Conservation (phyloP, 306 rosid species). For the Cyclanthera cordifolia region DNA sequence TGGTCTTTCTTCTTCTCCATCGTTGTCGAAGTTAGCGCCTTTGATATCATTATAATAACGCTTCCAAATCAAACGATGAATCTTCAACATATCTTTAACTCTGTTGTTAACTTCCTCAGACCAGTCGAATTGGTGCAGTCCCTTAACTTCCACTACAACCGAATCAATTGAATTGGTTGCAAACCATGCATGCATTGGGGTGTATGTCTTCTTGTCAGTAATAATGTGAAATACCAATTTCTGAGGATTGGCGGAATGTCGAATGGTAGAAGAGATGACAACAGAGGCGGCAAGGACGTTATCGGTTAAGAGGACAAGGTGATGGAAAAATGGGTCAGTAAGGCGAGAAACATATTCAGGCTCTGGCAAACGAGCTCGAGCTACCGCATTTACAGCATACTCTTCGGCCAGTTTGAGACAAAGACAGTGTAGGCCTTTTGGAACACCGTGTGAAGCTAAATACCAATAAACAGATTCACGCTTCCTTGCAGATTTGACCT, state of each 20-base stretch:
- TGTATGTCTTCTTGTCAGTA: constrained; percentile 77
- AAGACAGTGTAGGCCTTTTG: constrained; percentile 66
- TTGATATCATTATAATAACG: constrained; percentile 39
- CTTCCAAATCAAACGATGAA: constrained; percentile 61
- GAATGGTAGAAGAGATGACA: constrained; percentile 56
- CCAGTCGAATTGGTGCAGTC: constrained; percentile 91
- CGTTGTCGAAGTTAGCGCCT: constrained; percentile 22
- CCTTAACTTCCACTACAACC: constrained; percentile 72
- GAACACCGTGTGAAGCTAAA: constrained; percentile 84
- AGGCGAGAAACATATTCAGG: constrained; percentile 69
- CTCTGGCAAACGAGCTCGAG: constrained; percentile 72
- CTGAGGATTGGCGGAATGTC: constrained; percentile 55
- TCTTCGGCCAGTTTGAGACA: constrained; percentile 79
- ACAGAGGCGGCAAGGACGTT: constrained; percentile 87
- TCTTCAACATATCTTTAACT: constrained; percentile 64
- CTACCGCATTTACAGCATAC: constrained; percentile 65
- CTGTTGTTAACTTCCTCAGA: constrained; percentile 58
- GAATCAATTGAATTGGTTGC: constrained; percentile 51
- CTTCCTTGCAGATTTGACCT: constrained; percentile 56
- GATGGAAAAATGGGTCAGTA: constrained; percentile 53
- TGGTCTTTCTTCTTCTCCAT: constrained; percentile 32
- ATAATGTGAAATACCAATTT: constrained; percentile 70
- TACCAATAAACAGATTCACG: constrained; percentile 74
- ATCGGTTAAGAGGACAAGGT: constrained; percentile 69
- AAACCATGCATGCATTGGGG: constrained; percentile 97